Base-by-base conservation (phyloP, 106 monocot genomes). In the Xerophyta viscosa region DNA sequence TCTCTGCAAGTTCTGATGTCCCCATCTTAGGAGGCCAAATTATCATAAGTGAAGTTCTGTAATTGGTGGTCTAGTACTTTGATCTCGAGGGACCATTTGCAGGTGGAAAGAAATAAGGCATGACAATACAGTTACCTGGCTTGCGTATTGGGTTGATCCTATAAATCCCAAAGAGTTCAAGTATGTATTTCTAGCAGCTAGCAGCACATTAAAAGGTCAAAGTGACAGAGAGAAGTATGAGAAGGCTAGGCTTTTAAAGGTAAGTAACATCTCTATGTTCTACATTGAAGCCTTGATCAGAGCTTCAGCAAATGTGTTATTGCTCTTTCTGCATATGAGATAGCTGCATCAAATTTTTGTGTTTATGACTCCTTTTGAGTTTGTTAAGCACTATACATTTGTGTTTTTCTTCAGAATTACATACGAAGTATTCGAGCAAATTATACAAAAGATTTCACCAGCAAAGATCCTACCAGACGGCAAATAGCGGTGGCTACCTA, bases 161-260 rank as follows among this genome's bases (percentile, higher is more conserved):
- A 88, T 96, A 41, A 96, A 85, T 63, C 46, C 72, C 52, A 96
- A 75, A 61, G 94, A 88, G 67, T 79, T 67, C 58, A 96, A 96
- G 57, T 96, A 96, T 74, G 94, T 96, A 20, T 96, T 96, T 63
- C 54, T 96, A 46, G 94, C 94, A 42, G 94, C 94, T 45, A 85
- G 94, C 41, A 96, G 94, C 59, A 48, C 88, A 27, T 72, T 96
- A 33, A 96, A 96, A 50, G 94, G 88, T 14, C 88, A 88, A 65
- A 96, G 88, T 71, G 94, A 96, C 66, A 96, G 81, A 61, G 84
- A 88, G 48, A 96, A 96, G 58, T 96, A 96, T 54, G 94, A 88
- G 58, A 96, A 96, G 75, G 77, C 94, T 24, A 71, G 94, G 31
- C 75, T 72, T 20, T 62, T 96, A 60, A 96, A 88, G 81, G 94